Base-by-base conservation (phyloP, 2,329 filamentous ascomycete genomes). In the Aspergillus luchuensis region DNA sequence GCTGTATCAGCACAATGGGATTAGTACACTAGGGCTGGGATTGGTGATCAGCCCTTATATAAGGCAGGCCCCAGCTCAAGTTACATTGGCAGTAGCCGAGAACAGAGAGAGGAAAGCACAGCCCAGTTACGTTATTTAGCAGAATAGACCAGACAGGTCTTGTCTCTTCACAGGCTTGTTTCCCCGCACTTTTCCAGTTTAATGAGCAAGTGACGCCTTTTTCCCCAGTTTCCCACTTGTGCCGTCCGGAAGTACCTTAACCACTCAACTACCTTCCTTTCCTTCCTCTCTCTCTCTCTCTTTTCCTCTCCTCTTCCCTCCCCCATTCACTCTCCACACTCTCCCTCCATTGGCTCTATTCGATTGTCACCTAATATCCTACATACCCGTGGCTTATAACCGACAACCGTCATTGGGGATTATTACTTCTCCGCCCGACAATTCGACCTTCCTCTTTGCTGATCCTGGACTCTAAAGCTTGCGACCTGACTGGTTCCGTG, bases 211-310 rank as follows among this genome's bases (percentile, higher is more conserved):
- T 58, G 48, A 41, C 49, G 47, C 52, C 61, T 60, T 13, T 13
- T 61, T 66, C 69, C 65, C 67, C 67, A 66, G 64, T 63, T 70
- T 69, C 57, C 11, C 47, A 47, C 50, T 39, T 36, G 28, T n/a
- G 25, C 28, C 28, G 17, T 43, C 43, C 53, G 25, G 39, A 36
- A 41, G 53, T 47, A 56, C 53, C 39, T 47, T 52, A 36, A 19
- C 1, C 30, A 17, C 28, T 57, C 21, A 28, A 58, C 47, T 38
- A 15, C 48, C 47, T 61, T 57, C 47, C 51, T 39, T 48, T 55
- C 56, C 49, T 61, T 53, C 48, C 48, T 38, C 43, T 49, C 57
- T 58, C 43, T 49, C 57, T 58, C 58, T 60, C 28, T 30, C 28
- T 60, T 59, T 57, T 47, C 56, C 52, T 60, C 59, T 52, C 43